These are phyloP conservation scores for Clavispora carvajalis DNA, from an alignment of 805 yeast genomes.

Conservation along the genomic window DNA sequence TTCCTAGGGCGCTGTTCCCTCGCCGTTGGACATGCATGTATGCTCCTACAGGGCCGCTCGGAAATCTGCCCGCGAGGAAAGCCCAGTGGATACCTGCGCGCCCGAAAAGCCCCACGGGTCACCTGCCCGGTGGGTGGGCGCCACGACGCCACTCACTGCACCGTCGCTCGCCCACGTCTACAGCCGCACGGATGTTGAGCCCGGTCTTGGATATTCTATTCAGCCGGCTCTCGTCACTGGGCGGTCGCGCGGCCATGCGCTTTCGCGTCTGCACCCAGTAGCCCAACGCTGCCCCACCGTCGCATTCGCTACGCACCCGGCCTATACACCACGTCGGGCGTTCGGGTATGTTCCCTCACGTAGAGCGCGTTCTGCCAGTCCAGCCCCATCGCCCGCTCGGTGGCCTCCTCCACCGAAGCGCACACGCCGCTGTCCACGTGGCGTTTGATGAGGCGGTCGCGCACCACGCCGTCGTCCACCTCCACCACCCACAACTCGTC, in stretches of 20 bases:
- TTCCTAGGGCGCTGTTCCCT: background rate
- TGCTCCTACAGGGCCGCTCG: background rate
- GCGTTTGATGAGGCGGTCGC: conserved; percentile 57
- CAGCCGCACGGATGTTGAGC: too few relatives aligned
- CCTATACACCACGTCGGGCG: conserved; percentile 9
- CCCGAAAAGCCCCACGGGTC: too few relatives aligned
- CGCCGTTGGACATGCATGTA: background rate
- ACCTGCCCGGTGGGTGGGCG: too few relatives aligned
- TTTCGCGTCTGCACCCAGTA: background rate
- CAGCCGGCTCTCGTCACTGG: too few relatives aligned
- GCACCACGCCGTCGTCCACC: conserved; percentile 40
- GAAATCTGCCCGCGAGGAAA: background rate
- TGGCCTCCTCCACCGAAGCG: conserved; percentile 43
- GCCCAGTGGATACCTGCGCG: too few relatives aligned
- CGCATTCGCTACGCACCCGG: background rate
- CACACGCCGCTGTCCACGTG: conserved; percentile 61
- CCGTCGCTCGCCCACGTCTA: too few relatives aligned
- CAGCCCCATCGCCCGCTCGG: conserved; percentile 43
- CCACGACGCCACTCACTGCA: too few relatives aligned
- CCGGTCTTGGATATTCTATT: too few relatives aligned
- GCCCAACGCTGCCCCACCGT: too few relatives aligned
- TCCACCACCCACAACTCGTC: conserved; percentile 49
- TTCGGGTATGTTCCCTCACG: conserved; percentile 16
- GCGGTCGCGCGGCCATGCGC: background rate
- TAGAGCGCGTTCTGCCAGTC: conserved; percentile 63